Evolutionary conservation across 1,284 basidiomycete genomes (phyloP), one percentile per base, ranked within the genome.

Genomic region (Sporisorium graminicola): DNA sequence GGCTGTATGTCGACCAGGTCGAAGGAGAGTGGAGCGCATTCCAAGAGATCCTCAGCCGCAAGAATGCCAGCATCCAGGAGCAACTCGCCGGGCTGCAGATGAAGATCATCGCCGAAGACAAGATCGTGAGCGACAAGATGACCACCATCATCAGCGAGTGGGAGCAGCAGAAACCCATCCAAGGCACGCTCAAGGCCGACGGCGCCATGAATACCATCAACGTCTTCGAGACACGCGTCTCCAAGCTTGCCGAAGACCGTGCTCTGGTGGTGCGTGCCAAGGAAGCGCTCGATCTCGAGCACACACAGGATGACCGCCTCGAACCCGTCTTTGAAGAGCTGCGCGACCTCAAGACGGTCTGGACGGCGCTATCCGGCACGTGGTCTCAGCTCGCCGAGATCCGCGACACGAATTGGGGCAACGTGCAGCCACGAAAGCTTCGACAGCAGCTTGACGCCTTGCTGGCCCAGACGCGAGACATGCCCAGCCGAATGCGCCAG

Each of bases 51-150:
- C 89, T 99, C 86, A 95, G 94, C 87, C 90, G 96, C 82, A 99
- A 99, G 91, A 97, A 95, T 81, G 94, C 96, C 83, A 93, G 93
- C 27, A 99, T 99, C 83, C 94, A 98, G 88, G 96, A 99, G 86
- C 97, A 99, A 86, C 89, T 96, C 49, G 95, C 94, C 66, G 95
- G 95, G 3, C 88, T 99, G 22, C 96, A 98, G 87, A 89, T 98
- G 80, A 99, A 99, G 89, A 97, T 99, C 85, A 93, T 96, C n/a
- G 95, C 96, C 2, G 95, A 99, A 86, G 97, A 98, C 88, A 97
- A 96, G 88, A 95, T 98, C 62, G 70, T 85, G 20, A 59, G 59
- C 93, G 88, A 94, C 96, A 82, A 92, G 91, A 83, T 79, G 50
- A 50, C 78, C 22, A 93, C 95, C 82, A 90, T 96, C 67, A 89